Base-by-base conservation (phyloP, 805 yeast species). In the Ogataea ramenticola region DNA sequence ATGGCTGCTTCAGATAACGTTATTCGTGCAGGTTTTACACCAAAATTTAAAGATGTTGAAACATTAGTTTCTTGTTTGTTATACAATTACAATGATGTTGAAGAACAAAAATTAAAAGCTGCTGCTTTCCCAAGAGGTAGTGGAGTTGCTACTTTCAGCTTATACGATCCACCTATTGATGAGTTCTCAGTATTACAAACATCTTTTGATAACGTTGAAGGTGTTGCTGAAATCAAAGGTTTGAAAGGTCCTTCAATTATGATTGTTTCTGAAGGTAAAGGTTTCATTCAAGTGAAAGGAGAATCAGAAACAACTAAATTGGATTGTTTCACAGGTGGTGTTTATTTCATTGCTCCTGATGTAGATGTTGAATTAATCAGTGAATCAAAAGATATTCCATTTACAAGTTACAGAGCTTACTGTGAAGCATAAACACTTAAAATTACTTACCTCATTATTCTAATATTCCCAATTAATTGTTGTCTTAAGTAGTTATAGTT, bases 1-100 rank as follows among this genome's bases (percentile, higher is more conserved):
- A 93, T 93, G 99, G 99, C 99, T 36, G 97, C 99, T 9, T 83
- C 95, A 35, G 99, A 93, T 65, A 93, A 93, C 58, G 99, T 93
- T 46, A 97, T 93, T 41, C 80, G 99, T 65, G 96, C 97, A 4
- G 99, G 99, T 14, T 93, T 93, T 73, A 93, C 99, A n/a, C 99
- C 99, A 49, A 93, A 93, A 66, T 93, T 91, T 72, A 93, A 91
- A 68, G 99, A 93, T 65, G 98, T 93, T 48, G 67, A 80, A 46
- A 88, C 85, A 57, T 77, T 93, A 60, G 97, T 93, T 37, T 79
- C 76, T 43, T 87, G 87, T 93, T 78, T 93, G 62, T 90, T 96
- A 3, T 93, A 91, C 63, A 74, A 86, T 24, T 85, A 85, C 56
- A 95, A 86, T 43, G 80, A 95, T 21, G 96, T 91, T 41, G 89